Base-by-base conservation (phyloP, 257 asterid species). In the Rehmannia glutinosa region DNA sequence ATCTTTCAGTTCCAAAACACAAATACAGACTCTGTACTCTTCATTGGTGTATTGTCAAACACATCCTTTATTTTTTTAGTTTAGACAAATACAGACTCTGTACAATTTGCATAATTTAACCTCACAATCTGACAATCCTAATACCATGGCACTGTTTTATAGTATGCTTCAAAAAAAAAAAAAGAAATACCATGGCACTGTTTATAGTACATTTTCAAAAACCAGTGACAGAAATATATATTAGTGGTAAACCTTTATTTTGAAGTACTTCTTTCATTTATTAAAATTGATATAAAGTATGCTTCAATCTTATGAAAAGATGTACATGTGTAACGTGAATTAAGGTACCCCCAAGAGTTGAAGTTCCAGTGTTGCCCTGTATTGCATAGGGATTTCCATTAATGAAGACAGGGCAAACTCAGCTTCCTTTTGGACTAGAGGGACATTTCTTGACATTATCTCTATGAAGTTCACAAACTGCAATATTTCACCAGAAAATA, bases 381-480 rank as follows among this genome's bases (percentile, higher is more conserved):
- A 92, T 55, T 92, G 98, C 15, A 82, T 17, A 54, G 97, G 98
- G 62, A 92, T 88, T 75, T 92, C 98, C 98, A 90, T 92, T 54
- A 92, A 72, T 27, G 98, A 81, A 35, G 92, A 64, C 24, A 92
- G 83, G 5, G 98, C 90, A 73, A 90, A 92, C 63, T 83, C 92
- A 0, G 96, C 77, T 81, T 92, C 98, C 68, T 88, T 87, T 52
- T 87, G 88, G 17, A 75, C 8, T 49, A 79, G 77, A 38, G 94
- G 82, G 24, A 84, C 85, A 39, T 78, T 75, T 75, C 91, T 90
- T 21, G 87, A 73, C 98, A 92, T 92, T 30, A 92, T 92, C 19
- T 90, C 94, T 5, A 96, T 90, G 75, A 92, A 92, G 78, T 92
- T 84, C 45, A 90, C 98, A 68, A 92, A 92, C 98, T 92, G 85